Evolutionary conservation across 2,329 filamentous ascomycete genomes (phyloP).

Genomic region (Scedosporium apiospermum): DNA sequence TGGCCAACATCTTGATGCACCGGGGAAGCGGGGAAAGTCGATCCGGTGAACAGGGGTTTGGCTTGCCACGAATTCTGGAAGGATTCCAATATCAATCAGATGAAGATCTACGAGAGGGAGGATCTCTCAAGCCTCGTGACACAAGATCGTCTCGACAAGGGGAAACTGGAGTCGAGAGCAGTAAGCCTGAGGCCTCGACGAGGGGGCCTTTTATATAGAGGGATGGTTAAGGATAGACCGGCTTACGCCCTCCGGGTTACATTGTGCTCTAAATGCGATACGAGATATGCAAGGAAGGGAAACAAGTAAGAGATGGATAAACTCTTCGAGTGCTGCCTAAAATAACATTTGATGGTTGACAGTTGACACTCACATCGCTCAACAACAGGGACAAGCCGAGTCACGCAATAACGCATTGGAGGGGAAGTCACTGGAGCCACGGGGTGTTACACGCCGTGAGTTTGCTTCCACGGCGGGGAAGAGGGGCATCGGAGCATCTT

Average conservation of each 20-base stretch:
- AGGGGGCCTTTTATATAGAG: not conserved
- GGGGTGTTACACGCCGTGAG: not conserved
- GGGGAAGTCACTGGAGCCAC: not conserved
- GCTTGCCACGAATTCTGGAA: not conserved
- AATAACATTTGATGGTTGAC: not conserved
- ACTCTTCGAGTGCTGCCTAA: not conserved
- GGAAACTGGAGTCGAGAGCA: not conserved
- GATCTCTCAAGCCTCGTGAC: not conserved
- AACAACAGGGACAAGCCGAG: not conserved
- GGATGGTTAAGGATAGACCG: not conserved
- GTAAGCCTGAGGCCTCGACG: not conserved
- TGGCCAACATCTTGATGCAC: conserved; percentile 15
- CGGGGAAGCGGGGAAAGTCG: not conserved
- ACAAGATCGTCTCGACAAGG: not conserved
- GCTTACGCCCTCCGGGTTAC: too few relatives aligned
- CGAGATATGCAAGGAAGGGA: too few relatives aligned
- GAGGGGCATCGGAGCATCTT: not conserved
- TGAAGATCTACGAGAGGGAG: not conserved
- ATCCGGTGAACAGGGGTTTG: not conserved
- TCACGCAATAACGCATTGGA: not conserved
- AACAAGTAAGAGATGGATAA: not conserved
- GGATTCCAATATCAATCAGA: not conserved
- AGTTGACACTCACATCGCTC: not conserved
- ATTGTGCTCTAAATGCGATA: too few relatives aligned
- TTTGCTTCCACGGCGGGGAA: not conserved